Evolutionary conservation across 768 basidiomycete genomes (phyloP).

Genomic region (Kwoniella bestiolae): DNA sequence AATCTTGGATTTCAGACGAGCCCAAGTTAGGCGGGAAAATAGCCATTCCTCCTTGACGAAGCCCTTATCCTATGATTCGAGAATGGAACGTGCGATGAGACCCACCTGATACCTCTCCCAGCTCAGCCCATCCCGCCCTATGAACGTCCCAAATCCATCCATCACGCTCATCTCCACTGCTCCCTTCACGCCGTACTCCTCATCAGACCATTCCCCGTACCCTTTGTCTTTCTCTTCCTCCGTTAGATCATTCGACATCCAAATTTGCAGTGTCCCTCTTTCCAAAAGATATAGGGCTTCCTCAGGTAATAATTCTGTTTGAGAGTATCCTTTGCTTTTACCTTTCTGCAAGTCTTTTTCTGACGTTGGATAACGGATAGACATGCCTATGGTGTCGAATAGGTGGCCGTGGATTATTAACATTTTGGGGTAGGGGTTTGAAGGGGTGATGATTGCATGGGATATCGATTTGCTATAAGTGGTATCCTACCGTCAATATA

Average conservation of each 20-base stretch:
- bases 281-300: conserved; percentile 93
- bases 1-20: too few species aligned
- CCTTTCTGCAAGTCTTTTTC: conserved; percentile 6
- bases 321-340: conserved; percentile 60
- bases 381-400: conserved; percentile 80
- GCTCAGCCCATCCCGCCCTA: conserved; percentile 75
- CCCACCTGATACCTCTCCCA: conserved; percentile 86
- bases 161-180: conserved; percentile 75
- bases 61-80: too few species aligned
- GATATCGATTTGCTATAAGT: conserved; percentile 55
- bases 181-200: conserved; percentile 43
- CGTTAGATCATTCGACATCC: conserved; percentile 27
- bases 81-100: too few species aligned
- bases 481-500: too few species aligned
- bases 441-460: conserved; percentile 49
- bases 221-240: conserved; percentile 56
- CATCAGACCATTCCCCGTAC: conserved; percentile 58
- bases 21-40: too few species aligned
- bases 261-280: conserved; percentile 72
- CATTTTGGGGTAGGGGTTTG: conserved; percentile 45
- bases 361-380: conserved; percentile 62
- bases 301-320: conserved; percentile 87
- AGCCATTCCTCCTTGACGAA: too few species aligned
- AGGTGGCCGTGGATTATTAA: conserved; percentile 70
- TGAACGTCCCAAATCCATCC: conserved; percentile 84